Base-by-base conservation (phyloP, 805 yeast species). In the Yueomyces sinensis region DNA sequence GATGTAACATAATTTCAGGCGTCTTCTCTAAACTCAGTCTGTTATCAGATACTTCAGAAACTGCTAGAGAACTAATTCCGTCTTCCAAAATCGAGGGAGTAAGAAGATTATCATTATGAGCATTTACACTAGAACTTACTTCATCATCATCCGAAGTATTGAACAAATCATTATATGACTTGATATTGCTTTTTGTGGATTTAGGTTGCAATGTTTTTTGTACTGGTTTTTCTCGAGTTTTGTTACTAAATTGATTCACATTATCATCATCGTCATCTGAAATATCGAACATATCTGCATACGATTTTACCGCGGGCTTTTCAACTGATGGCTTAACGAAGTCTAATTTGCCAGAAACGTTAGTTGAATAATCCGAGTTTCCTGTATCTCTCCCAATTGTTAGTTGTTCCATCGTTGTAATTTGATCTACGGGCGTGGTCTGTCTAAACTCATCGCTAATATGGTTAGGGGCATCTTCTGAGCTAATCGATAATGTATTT, bases 241-340 rank as follows among this genome's bases (percentile, higher is more conserved):
- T 11, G 11, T 7, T 11, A 20, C 24, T 11, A 20, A 7, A 20
- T 2, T 20, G 11, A 20, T 20, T 20, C 13, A 15, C 22, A 14
- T 29, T 18, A 9, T 34, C 35, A 17, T 15, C 15, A 22, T 23
- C 31, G 3, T 35, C 37, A 35, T 37, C 41, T 3, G 41, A 33
- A 4, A 37, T 17, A 19, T 43, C 47, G 32, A 50, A 52, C 14
- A 52, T 29, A 33, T 52, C 56, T 30, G 42, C 36, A 19, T 46
- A 50, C 13, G 35, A 43, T 25, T 42, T 39, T 4, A 45, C 34
- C 19, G 25, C 35, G 17, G 22, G 18, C 35, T 30, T 16, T 33
- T 13, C 19, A 3, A 11, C 6, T 20, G 11, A 7, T 7, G 24
- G 24, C 11, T 30, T 9, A 24, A 17, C 13, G 9, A n/a, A 4